Conservation (phyloP, 2,329 filamentous ascomycete species). For the Ceratocystis smalleyi region DNA sequence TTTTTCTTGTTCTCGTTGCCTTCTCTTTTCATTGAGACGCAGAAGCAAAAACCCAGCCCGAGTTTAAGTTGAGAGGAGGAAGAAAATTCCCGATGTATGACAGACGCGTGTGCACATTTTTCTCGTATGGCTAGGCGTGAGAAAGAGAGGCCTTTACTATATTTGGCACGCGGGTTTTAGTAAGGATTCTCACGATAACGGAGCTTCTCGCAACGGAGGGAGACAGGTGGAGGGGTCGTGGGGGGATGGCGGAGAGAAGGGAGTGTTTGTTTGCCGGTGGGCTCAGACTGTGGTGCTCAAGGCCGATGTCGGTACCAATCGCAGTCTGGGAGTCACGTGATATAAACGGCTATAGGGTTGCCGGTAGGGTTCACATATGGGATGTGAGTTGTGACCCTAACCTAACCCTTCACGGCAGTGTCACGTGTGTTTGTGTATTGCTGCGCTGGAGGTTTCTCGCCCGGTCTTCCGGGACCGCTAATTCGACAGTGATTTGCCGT, state of each 20-base stretch:
- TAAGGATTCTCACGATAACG: neutral
- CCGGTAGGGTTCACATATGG: neutral
- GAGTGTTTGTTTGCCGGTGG: neutral
- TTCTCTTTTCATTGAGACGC: neutral
- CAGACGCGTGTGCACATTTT: neutral
- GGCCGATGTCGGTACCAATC: neutral
- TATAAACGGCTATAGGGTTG: neutral
- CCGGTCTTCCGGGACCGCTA: neutral
- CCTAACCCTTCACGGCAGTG: neutral
- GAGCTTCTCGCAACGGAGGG: neutral
- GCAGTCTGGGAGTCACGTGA: accelerated
- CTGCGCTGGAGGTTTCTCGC: neutral
- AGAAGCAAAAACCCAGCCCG: neutral
- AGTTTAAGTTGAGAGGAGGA: neutral
- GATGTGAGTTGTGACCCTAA: neutral
- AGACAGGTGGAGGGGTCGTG: neutral
- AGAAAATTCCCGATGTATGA: conserved; percentile 4
- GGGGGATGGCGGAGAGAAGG: neutral
- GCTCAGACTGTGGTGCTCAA: neutral
- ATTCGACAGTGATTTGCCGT: no score
- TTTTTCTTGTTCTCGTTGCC: neutral
- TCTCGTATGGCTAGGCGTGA: no score
- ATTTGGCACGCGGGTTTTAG: neutral
- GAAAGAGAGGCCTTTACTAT: neutral
- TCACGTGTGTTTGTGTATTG: neutral